A percentile compares a stretch with the other conserved stretches of the same genome.
phyloP scores from a whole-genome alignment of 2,329 filamentous ascomycete species.

The Exophiala sp. region DNA sequence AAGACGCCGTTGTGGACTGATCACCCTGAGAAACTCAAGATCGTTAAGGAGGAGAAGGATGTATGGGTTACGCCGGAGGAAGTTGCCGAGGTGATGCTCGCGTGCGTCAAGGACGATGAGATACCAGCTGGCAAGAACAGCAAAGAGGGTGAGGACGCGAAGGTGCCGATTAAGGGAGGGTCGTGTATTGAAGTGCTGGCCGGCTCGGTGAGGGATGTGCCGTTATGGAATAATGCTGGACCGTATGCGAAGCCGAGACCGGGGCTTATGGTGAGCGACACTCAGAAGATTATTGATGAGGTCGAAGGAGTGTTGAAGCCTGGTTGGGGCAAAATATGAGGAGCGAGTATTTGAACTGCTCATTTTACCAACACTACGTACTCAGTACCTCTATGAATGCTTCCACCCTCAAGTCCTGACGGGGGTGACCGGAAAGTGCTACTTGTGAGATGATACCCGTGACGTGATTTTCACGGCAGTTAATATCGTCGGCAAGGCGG shows the following conservation, averaged over 20 bases:
- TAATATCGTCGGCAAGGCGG: too few relatives aligned
- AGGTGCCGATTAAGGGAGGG: slow-evolving; percentile 37
- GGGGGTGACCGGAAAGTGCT: too few relatives aligned
- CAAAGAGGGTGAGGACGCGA: slow-evolving; percentile 15
- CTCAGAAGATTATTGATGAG: slow-evolving; percentile 43
- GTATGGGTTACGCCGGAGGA: slow-evolving; percentile 61
- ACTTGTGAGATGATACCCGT: too few relatives aligned
- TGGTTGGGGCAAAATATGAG: slow-evolving; percentile 44
- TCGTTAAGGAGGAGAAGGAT: slow-evolving; percentile 41
- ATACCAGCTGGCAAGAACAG: slow-evolving; percentile 23
- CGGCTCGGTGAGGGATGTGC: slow-evolving; percentile 49
- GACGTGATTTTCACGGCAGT: too few relatives aligned
- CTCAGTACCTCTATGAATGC: too few relatives aligned
- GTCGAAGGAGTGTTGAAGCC: slow-evolving; percentile 49
- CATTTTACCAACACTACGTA: too few relatives aligned
- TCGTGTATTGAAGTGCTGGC: slow-evolving; percentile 57
- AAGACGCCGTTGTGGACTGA: slow-evolving; percentile 62
- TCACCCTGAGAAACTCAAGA: slow-evolving; percentile 57
- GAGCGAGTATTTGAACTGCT: not conserved
- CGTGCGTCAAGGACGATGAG: slow-evolving; percentile 50
- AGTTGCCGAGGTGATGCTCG: slow-evolving; percentile 58
- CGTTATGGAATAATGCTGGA: slow-evolving; percentile 46
- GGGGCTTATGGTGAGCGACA: slow-evolving; percentile 48
- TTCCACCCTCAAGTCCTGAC: too few relatives aligned
- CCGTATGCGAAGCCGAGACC: slow-evolving; percentile 47